Percentiles rank a stretch among this genome's conserved stretches.
Conservation (phyloP, 2,329 filamentous ascomycete genomes). For the Cercospora brassicicola region DNA sequence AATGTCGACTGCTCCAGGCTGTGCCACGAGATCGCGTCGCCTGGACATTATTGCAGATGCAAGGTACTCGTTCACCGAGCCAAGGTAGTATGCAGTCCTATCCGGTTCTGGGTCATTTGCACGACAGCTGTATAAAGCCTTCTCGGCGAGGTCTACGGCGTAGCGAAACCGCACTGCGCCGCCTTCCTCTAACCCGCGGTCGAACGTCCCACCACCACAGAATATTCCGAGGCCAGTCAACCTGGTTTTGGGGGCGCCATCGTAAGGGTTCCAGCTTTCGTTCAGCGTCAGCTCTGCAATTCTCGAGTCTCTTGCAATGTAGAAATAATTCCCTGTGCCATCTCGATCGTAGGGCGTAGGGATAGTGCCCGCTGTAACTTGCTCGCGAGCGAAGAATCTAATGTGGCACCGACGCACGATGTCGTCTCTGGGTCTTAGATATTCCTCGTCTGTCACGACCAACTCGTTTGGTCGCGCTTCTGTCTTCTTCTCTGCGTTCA, state of each 20-base stretch:
- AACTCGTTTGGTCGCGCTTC: slow-evolving; percentile 57
- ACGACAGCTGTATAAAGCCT: slow-evolving; percentile 70
- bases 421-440: slow-evolving; percentile 35
- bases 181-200: slow-evolving; percentile 71
- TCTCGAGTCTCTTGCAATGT: slow-evolving; percentile 12
- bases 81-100: slow-evolving; percentile 59
- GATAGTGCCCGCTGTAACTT: slow-evolving; percentile 44
- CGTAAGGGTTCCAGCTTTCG: slow-evolving; percentile 44
- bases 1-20: slow-evolving; percentile 64
- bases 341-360: slow-evolving; percentile 64
- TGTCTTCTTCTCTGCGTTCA: not conserved
- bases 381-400: slow-evolving; percentile 49
- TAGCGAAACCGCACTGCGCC: slow-evolving; percentile 64
- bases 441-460: slow-evolving; percentile 54
- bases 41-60: slow-evolving; percentile 54
- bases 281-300: slow-evolving; percentile 18
- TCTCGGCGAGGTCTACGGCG: slow-evolving; percentile 65
- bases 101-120: slow-evolving; percentile 58
- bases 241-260: not conserved
- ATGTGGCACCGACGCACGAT: slow-evolving; percentile 62
- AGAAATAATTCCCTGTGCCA: slow-evolving; percentile 68
- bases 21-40: slow-evolving; percentile 51
- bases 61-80: slow-evolving; percentile 71
- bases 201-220: slow-evolving; percentile 75
- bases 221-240: slow-evolving; percentile 66